A percentile compares a stretch with the other conserved stretches of the same genome.
Evolutionary conservation across 192 early-diverging fungal genomes (phyloP).

Genomic region (Linnemannia elongata): DNA sequence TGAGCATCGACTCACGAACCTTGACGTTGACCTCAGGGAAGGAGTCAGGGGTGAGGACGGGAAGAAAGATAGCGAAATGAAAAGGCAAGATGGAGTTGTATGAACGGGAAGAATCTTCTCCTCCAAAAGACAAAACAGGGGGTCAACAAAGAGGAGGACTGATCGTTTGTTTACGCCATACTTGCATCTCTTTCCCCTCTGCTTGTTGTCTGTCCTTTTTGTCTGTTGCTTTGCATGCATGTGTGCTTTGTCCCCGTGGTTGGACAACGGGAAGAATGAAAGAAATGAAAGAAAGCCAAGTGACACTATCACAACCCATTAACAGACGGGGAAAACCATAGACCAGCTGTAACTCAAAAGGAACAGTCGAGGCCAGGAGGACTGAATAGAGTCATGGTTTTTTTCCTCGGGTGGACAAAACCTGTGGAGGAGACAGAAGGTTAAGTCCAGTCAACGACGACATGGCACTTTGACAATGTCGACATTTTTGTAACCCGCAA

Average conservation of each 20-base stretch:
- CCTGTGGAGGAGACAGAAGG: background rate
- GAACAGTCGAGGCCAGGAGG: background rate
- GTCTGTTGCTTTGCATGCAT: background rate
- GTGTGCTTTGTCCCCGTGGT: background rate
- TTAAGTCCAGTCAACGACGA: background rate
- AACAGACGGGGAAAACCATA: background rate
- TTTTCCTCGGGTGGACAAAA: background rate
- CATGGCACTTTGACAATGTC: background rate
- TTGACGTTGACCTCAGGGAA: background rate
- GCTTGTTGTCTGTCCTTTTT: background rate
- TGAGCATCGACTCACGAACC: background rate
- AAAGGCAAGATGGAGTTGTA: background rate
- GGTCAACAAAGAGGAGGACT: background rate
- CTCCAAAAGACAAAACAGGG: background rate
- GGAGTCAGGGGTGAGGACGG: background rate
- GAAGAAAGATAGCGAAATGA: background rate
- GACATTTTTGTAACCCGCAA: background rate
- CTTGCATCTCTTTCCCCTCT: background rate
- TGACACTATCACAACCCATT: background rate
- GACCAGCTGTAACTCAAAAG: background rate
- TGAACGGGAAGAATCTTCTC: constrained; percentile 37
- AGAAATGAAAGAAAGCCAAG: background rate
- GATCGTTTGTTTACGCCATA: background rate
- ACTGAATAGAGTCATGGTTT: background rate
- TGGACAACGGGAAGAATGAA: background rate